Conservation (phyloP, 2,329 filamentous ascomycete genomes). For the Aspergillus sergii region DNA sequence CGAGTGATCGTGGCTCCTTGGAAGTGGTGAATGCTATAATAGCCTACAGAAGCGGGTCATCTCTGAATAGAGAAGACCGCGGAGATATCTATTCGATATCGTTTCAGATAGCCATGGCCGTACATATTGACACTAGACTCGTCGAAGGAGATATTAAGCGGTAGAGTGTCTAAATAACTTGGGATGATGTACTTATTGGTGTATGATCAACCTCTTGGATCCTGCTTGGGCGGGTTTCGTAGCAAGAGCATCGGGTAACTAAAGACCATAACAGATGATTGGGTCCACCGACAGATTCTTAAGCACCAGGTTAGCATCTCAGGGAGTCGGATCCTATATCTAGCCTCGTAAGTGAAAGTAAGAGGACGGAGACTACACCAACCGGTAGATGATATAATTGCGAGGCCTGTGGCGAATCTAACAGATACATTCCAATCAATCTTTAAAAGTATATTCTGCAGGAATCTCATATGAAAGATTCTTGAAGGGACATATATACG, state of each 20-base stretch:
- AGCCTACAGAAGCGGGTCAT: background rate
- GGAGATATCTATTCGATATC: background rate
- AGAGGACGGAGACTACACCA: too few species aligned
- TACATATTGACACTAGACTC: background rate
- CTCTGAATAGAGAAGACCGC: background rate
- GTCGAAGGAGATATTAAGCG: background rate
- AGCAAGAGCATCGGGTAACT: background rate
- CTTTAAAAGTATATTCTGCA: too few species aligned
- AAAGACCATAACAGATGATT: background rate
- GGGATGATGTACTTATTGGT: background rate
- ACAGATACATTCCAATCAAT: background rate
- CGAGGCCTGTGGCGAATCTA: background rate
- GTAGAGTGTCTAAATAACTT: background rate
- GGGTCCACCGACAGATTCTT: too few species aligned
- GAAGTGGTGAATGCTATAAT: background rate
- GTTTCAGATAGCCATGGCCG: background rate
- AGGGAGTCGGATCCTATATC: too few species aligned
- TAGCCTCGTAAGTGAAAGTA: too few species aligned
- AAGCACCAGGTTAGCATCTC: too few species aligned
- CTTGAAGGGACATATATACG: background rate
- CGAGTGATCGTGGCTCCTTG: background rate
- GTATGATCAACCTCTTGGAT: background rate
- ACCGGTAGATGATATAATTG: too few species aligned
- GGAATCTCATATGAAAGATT: too few species aligned
- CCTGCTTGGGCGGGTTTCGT: background rate